Evolutionary conservation across 108 stramenopile genomes (phyloP).

Genomic region (Skeletonema menzelii): DNA sequence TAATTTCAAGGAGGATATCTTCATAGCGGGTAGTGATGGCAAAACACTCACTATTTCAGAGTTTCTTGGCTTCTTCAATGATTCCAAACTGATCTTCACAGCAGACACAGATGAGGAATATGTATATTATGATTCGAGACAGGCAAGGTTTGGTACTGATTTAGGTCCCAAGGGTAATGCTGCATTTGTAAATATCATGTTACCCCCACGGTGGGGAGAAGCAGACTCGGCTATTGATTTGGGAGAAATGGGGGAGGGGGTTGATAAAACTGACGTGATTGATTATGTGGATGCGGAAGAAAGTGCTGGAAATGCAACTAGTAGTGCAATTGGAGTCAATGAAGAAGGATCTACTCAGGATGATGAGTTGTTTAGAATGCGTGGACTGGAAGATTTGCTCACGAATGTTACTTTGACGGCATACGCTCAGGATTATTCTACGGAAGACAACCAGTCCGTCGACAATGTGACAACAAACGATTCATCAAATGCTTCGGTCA

Average conservation of each 20-base stretch:
- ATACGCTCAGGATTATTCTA: not conserved
- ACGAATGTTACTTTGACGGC: not conserved
- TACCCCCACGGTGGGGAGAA: constrained; percentile 10
- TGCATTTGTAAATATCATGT: constrained; percentile 20
- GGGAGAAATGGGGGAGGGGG: not conserved
- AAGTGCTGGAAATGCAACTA: not conserved
- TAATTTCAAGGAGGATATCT: not conserved
- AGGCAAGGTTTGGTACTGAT: constrained; percentile 18
- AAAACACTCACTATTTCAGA: not conserved
- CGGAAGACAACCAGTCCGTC: not conserved
- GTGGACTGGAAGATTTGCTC: not conserved
- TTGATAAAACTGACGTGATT: not conserved
- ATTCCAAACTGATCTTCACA: not conserved
- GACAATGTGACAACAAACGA: not conserved
- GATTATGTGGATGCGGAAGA: not conserved
- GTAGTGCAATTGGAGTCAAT: not conserved
- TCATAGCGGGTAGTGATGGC: not conserved
- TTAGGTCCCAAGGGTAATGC: constrained; percentile 21
- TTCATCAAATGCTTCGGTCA: not conserved
- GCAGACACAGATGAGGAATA: not conserved
- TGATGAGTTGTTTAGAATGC: not conserved
- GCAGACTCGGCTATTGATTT: not conserved
- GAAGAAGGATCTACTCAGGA: too few relatives aligned
- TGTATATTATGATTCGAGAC: constrained; percentile 30
- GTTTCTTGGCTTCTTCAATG: not conserved